Evolutionary conservation across 2,329 filamentous ascomycete genomes (phyloP).

Genomic region (Scleromitrula shiraiana): DNA sequence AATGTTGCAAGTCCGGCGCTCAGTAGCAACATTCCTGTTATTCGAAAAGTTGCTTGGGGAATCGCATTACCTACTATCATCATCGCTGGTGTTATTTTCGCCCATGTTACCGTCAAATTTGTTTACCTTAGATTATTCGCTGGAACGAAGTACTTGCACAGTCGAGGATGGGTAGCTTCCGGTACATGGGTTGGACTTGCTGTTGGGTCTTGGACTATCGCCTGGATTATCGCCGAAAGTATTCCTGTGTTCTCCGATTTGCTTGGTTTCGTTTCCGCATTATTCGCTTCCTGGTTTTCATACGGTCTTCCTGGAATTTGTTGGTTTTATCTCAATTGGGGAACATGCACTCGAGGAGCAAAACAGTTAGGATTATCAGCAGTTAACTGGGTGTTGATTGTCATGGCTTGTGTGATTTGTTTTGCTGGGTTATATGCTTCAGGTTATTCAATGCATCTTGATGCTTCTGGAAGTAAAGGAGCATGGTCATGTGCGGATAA

Average conservation of each 20-base stretch:
- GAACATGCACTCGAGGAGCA: conserved; percentile 26
- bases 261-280: conserved; percentile 52
- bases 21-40: conserved; percentile 41
- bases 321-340: conserved; percentile 41
- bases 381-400: conserved; percentile 10
- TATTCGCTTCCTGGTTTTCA: conserved; percentile 48
- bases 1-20: conserved; percentile 58
- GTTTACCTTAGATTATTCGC: conserved; percentile 54
- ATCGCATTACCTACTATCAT: conserved; percentile 63
- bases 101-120: conserved; percentile 57
- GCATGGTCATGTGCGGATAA: conserved; percentile 9
- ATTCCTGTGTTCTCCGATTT: conserved; percentile 62
- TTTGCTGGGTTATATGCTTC: conserved; percentile 14
- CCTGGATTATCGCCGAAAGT: conserved; percentile 59
- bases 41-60: conserved; percentile 60
- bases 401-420: conserved; percentile 13
- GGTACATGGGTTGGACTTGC: conserved; percentile 52
- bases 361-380: conserved; percentile 11
- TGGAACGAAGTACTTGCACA: conserved; percentile 34
- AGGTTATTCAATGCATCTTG: conserved; percentile 4
- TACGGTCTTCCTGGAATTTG: conserved; percentile 40
- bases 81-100: conserved; percentile 64
- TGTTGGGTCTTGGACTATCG: conserved; percentile 47
- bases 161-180: conserved; percentile 44
- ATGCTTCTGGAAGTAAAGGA: background rate